phyloP scores from a whole-genome alignment of 176 grass and related monocot genomes.

The Aegilops tauschii region DNA sequence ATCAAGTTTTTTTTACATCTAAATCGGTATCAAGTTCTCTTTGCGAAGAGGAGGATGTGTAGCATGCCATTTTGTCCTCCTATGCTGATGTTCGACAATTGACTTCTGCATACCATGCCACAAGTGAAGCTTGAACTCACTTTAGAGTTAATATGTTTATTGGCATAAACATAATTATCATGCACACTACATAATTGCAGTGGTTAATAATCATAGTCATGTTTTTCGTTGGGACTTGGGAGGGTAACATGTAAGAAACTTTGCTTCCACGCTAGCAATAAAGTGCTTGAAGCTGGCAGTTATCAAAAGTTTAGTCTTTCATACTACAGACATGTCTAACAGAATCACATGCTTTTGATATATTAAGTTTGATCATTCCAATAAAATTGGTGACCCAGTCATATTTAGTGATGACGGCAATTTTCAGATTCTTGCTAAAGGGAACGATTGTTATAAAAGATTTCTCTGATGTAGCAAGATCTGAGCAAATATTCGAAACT shows the following conservation, averaged over 20 bases:
- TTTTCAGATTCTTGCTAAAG: neutral
- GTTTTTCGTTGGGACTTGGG: neutral
- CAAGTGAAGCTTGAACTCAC: neutral
- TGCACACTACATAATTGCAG: neutral
- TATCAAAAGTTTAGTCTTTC: neutral
- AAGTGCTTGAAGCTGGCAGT: constrained; percentile 1
- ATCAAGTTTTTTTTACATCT: neutral
- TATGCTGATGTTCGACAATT: neutral
- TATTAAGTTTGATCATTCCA: neutral
- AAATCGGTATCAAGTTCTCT: neutral
- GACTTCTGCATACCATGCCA: neutral
- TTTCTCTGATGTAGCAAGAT: neutral
- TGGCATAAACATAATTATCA: neutral
- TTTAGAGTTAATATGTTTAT: neutral
- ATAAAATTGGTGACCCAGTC: neutral
- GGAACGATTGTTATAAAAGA: neutral
- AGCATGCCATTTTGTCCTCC: neutral
- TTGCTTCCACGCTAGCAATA: neutral
- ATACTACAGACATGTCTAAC: neutral
- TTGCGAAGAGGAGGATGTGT: neutral
- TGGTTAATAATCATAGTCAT: neutral
- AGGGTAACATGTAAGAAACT: neutral
- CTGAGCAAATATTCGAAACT: constrained; percentile 12
- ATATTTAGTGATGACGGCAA: neutral
- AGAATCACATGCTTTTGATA: neutral